Evolutionary conservation across 2,329 filamentous ascomycete species (phyloP), one percentile per base, ranked within the genome.

Genomic region (Simplicillium sp.): DNA sequence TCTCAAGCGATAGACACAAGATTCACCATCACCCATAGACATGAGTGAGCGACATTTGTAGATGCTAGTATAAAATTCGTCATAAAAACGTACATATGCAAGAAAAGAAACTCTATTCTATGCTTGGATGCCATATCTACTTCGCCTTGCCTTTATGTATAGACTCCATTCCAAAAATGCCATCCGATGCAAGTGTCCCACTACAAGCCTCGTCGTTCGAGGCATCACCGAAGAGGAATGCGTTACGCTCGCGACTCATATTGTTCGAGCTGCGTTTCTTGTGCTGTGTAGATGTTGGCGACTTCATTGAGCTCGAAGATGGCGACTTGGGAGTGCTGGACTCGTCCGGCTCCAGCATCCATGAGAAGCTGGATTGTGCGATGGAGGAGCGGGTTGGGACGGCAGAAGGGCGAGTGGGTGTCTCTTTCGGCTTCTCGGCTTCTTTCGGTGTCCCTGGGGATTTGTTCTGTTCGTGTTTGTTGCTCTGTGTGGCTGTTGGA

Each of bases 301-400:
- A 60, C 15, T 59, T 61, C 29, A 40, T 48, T 7, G 49, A 36
- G 2, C 46, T 34, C n/a, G 47, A 35, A 7, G 46, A 31, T 3
- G 48, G 35, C 3, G 53, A 44, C 3, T 48, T 25, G 11, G 49
- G 39, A 1, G 53, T 46, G 32, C 41, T 55, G 43, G 64, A 57
- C 40, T 65, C 54, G 48, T 74, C 71, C 3, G 72, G 73, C 48
- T 80, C 79, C 2, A 88, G 67, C 82, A 88, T 88, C 81, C 82
- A 87, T 1, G 83, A 80, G 57, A 87, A 88, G 4, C 80, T 83
- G 7, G 84, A 87, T 48, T 85, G 82, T 1, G 82, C 81, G 29
- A 87, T 68, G 1, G 72, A 77, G 3, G 82, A 83, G 16, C 81
- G 71, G 15, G 77, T 77, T 1, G 75, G 77, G 13, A 78, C 70